phyloP scores from a whole-genome alignment of 352 stramenopile species.

The Phytophthora chlamydospora region DNA sequence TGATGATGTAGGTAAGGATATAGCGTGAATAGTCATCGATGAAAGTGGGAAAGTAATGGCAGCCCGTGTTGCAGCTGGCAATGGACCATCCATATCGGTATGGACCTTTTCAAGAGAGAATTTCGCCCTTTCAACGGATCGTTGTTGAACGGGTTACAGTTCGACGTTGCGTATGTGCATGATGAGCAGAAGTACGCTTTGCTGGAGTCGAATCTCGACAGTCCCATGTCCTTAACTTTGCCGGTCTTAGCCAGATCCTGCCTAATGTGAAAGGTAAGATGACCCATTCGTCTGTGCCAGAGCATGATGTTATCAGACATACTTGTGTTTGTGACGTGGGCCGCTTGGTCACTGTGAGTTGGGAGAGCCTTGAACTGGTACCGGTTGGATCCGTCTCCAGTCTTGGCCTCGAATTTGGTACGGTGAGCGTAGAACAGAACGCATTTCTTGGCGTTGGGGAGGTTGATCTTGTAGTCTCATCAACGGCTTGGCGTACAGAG shows the following conservation, averaged over 20 bases:
- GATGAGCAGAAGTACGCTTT: too few species aligned
- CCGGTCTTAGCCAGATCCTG: too few species aligned
- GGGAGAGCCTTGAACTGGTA: conserved; percentile 18
- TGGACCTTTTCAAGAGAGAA: too few species aligned
- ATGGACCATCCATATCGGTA: too few species aligned
- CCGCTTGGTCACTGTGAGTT: not conserved
- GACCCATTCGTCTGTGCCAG: conserved; percentile 17
- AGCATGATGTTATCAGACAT: conserved; percentile 5
- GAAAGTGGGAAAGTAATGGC: conserved; percentile 10
- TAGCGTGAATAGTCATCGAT: conserved; percentile 18
- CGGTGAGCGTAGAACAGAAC: conserved; percentile 14
- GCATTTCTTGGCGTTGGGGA: conserved; percentile 26
- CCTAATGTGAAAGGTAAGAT: not conserved
- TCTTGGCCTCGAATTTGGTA: conserved; percentile 17
- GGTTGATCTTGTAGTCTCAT: conserved; percentile 23
- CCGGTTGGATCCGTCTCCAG: conserved; percentile 1
- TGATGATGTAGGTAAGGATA: conserved; percentile 20
- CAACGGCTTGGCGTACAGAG: conserved; percentile 15
- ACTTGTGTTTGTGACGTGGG: conserved; percentile 1
- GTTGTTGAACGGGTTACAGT: too few species aligned
- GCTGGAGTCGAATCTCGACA: too few species aligned
- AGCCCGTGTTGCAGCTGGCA: too few species aligned
- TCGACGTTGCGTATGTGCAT: too few species aligned
- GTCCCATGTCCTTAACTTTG: too few species aligned
- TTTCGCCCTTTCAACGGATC: too few species aligned